A percentile compares a stretch with the other conserved stretches of the same genome.
phyloP scores from a whole-genome alignment of 2,329 filamentous ascomycete species.

The Thelonectria discophora region DNA sequence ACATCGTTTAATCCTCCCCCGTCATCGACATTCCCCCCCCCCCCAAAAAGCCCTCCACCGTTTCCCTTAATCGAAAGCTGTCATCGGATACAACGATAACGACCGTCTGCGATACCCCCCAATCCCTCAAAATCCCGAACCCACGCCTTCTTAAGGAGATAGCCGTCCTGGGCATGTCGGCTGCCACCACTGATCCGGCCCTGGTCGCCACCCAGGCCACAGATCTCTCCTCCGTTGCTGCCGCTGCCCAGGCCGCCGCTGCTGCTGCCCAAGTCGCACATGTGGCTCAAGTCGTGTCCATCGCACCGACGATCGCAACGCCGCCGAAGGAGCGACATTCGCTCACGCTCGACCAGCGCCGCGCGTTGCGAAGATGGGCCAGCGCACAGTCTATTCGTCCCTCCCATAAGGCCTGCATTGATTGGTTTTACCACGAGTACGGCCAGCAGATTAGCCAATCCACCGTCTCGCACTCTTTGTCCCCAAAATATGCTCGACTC shows the following conservation, averaged over 20 bases:
- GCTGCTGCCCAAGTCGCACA: slow-evolving; percentile 16
- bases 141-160: slow-evolving; percentile 44
- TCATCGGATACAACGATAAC: slow-evolving; percentile 54
- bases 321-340: slow-evolving; percentile 63
- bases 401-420: slow-evolving; percentile 69
- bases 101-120: slow-evolving; percentile 35
- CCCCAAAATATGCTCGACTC: slow-evolving; percentile 68
- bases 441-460: slow-evolving; percentile 70
- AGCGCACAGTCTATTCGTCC: slow-evolving; percentile 64
- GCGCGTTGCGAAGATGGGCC: slow-evolving; percentile 68
- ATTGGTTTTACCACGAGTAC: slow-evolving; percentile 68
- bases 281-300: slow-evolving; percentile 24
- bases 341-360: slow-evolving; percentile 69
- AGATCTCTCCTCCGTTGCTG: slow-evolving; percentile 42
- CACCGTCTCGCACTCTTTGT: slow-evolving; percentile 69
- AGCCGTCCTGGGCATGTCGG: slow-evolving; percentile 47
- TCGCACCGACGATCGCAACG: slow-evolving; percentile 12
- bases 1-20: slow-evolving; percentile 38
- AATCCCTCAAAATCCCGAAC: slow-evolving; percentile 42
- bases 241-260: slow-evolving; percentile 30
- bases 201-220: slow-evolving; percentile 46
- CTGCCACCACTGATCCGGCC: slow-evolving; percentile 51
- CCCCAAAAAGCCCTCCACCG: slow-evolving; percentile 35
- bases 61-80: slow-evolving; percentile 51
- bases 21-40: slow-evolving; percentile 44